phyloP scores from a whole-genome alignment of 148 eudicot genomes.

The Vaccinium vitisidaea region DNA sequence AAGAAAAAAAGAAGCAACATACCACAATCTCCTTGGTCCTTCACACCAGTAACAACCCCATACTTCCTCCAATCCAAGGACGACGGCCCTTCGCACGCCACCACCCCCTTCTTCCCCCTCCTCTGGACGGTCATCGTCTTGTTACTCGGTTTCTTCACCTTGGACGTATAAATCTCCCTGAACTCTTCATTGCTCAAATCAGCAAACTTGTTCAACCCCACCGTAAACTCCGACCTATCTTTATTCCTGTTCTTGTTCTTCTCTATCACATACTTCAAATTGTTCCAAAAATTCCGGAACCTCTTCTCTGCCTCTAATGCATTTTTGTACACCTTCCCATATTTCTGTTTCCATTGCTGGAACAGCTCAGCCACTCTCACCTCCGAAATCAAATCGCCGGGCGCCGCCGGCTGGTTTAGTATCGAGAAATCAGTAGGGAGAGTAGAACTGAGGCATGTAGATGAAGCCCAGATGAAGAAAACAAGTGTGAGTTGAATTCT shows the following conservation, averaged over 20 bases:
- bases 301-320: conserved; percentile 38
- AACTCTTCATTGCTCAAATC: conserved; percentile 73
- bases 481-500: conserved; percentile 25
- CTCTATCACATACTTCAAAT: conserved; percentile 41
- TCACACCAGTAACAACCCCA: conserved; percentile 46
- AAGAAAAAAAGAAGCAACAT: conserved; percentile 13
- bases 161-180: conserved; percentile 30
- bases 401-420: conserved; percentile 18
- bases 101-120: conserved; percentile 3
- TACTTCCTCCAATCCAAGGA: conserved; percentile 63
- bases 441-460: conserved; percentile 23
- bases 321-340: conserved; percentile 34
- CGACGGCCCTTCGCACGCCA: conserved; percentile 46
- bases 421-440: conserved; percentile 44
- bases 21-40: conserved; percentile 63
- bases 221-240: conserved; percentile 24
- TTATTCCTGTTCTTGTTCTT: conserved; percentile 27
- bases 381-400: conserved; percentile 25
- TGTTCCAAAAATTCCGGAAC: conserved; percentile 44
- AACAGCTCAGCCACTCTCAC: conserved; percentile 42
- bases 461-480: conserved; percentile 22
- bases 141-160: conserved; percentile 23
- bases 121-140: conserved; percentile 13
- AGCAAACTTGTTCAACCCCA: conserved; percentile 70
- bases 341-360: conserved; percentile 48